These are phyloP conservation scores for Paramecium pentaurelia DNA, from an alignment of 73 alveolate genomes.

Conservation along the genomic window DNA sequence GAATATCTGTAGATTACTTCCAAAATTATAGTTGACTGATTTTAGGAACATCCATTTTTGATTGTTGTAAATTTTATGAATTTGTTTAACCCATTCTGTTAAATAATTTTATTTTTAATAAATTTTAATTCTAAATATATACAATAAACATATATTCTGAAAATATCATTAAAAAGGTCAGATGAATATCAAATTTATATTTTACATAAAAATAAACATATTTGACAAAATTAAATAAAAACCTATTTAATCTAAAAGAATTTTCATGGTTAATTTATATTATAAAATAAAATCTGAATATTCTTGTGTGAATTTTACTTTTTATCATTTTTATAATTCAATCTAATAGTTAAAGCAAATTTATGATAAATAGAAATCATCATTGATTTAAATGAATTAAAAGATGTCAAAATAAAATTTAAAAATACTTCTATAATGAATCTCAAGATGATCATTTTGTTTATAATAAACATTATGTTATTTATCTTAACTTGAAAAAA, in stretches of 20 bases:
- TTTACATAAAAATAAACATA: not conserved
- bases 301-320: not conserved
- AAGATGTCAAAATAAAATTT: not conserved
- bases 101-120: not conserved
- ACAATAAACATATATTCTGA: not conserved
- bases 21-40: not conserved
- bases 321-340: no score
- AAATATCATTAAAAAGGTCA: not conserved
- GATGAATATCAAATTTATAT: not conserved
- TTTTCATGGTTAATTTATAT: no score
- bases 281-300: no score
- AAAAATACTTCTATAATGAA: not conserved
- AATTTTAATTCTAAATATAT: not conserved
- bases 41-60: not conserved
- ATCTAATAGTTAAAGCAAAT: no score
- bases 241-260: not conserved
- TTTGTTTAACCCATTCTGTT: constrained; percentile 6
- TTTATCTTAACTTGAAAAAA: not conserved
- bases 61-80: not conserved
- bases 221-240: not conserved
- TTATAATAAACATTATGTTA: not conserved
- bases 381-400: not conserved
- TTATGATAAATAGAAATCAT: not conserved
- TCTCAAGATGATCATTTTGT: no score
- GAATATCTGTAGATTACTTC: not conserved